phyloP scores from a whole-genome alignment of 106 monocot genomes.

The Narthecium ossifragum region DNA sequence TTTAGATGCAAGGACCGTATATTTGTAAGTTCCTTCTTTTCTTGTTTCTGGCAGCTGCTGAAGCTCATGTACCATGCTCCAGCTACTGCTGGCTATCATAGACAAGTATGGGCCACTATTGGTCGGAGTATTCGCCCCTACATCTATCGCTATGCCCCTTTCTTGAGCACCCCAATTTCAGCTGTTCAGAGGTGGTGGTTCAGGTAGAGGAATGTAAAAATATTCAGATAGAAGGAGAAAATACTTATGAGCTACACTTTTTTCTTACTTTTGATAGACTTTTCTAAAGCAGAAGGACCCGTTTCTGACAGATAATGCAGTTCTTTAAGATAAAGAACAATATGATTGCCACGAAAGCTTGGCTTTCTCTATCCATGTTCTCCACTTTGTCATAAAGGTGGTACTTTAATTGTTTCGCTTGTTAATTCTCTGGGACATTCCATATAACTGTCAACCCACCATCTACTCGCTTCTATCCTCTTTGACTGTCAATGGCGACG shows the following conservation, averaged over 20 bases:
- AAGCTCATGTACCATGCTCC: slow-evolving; percentile 41
- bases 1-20: neutral
- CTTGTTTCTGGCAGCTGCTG: slow-evolving; percentile 27
- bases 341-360: too few relatives aligned
- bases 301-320: too few relatives aligned
- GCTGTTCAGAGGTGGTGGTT: slow-evolving; percentile 27
- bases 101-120: slow-evolving; percentile 30
- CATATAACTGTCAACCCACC: too few relatives aligned
- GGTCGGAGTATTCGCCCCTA: slow-evolving; percentile 10
- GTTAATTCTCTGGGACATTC: too few relatives aligned
- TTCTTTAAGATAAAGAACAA: too few relatives aligned
- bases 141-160: slow-evolving; percentile 13
- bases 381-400: too few relatives aligned
- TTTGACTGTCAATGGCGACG: neutral
- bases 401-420: too few relatives aligned
- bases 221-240: neutral
- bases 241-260: too few relatives aligned
- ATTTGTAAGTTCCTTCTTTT: neutral
- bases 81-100: slow-evolving; percentile 25
- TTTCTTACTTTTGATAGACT: too few relatives aligned
- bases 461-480: neutral
- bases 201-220: slow-evolving; percentile 6
- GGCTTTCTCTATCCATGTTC: too few relatives aligned
- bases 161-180: slow-evolving; percentile 23
- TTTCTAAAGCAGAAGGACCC: too few relatives aligned